Base-by-base conservation (phyloP, 2,329 filamentous ascomycete genomes). In the Fusarium compactum region DNA sequence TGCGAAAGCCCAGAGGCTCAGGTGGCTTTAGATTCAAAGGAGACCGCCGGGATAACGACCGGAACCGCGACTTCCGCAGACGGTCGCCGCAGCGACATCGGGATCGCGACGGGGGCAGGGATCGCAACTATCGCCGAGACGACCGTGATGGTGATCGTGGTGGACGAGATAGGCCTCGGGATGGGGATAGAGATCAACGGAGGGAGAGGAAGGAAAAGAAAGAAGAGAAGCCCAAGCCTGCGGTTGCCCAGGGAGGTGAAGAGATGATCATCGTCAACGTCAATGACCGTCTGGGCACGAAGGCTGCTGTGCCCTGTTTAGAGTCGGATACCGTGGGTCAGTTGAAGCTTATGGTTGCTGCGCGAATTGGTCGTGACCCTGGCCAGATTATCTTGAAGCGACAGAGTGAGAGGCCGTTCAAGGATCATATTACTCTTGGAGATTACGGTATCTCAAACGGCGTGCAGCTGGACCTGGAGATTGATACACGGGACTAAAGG, bases 391-490 rank as follows among this genome's bases (percentile, higher is more conserved):
- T 98, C 82, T 81, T 98, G 64, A 96, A 97, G 85, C 86, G 95
- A 72, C 95, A 98, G 81, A 93, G 95, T 15, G 94, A 98, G 82
- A 83, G 95, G 70, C 95, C 95, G 25, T 98, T 98, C 80, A 98
- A 97, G 84, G 95, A 98, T 78, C 88, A 91, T 74, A 86, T 98
- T 65, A 95, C 90, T 34, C 80, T 98, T 74, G 93, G 93, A 76
- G 95, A 98, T 82, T 98, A 98, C 81, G 94, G 93, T n/a, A 90
- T 98, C 61, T 94, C 91, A 75, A 96, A 96, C 81, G 95, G 95
- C 12, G 94, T 97, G 77, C 87, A 90, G 81, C 78, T 90, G 50
- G 87, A 90, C 72, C 79, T 90, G 44, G 87, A 89, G 80, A 85
- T 90, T 52, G 87, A 89, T 71, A 89, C 87, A 6, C 86, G 87